Conservation (phyloP, 2,329 filamentous ascomycete genomes). For the Diaporthe capsici region DNA sequence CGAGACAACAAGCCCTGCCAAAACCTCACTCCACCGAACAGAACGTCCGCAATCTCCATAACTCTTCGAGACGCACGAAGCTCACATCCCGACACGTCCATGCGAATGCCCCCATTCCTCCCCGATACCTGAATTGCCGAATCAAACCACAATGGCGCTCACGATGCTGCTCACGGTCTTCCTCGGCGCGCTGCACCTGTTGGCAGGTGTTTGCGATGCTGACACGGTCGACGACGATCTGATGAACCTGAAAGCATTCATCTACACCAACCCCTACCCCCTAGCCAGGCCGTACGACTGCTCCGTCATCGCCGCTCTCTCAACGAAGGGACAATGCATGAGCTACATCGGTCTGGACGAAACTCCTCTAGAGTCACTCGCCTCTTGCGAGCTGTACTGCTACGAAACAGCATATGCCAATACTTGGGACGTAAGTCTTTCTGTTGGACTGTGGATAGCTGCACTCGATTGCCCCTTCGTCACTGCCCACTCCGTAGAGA, state of each 20-base stretch:
- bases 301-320: neutral
- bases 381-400: conserved; percentile 28
- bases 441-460: no score
- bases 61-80: neutral
- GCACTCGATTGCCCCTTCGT: no score
- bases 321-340: neutral
- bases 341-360: neutral
- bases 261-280: conserved; percentile 3
- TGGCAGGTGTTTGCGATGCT: neutral
- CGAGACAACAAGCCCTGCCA: no score
- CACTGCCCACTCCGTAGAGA: no score
- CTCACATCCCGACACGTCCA: no score
- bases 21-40: no score
- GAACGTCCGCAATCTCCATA: neutral
- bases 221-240: neutral
- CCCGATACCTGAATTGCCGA: neutral
- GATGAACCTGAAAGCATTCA: neutral
- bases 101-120: no score
- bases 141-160: neutral
- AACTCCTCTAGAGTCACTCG: neutral
- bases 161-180: neutral
- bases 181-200: neutral
- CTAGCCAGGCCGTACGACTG: neutral
- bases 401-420: neutral
- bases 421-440: conserved; percentile 10